A percentile compares a stretch with the other conserved stretches of the same genome.
Conservation (phyloP, 2,329 filamentous ascomycete genomes). For the Claviceps sp. region DNA sequence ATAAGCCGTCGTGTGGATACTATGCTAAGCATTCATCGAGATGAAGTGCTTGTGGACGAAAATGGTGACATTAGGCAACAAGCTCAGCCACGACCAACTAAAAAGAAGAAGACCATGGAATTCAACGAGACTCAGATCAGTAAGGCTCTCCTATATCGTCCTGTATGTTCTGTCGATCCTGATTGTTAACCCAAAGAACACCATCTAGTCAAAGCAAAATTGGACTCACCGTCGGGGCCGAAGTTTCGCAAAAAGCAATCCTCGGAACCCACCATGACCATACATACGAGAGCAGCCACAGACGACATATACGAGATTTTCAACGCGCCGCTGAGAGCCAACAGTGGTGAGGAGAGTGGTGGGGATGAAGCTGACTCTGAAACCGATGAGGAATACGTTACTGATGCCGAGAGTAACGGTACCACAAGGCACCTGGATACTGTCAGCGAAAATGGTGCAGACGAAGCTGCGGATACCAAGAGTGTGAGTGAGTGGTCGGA, state of each 20-base stretch:
- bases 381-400: slow-evolving; percentile 65
- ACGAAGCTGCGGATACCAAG: slow-evolving; percentile 43
- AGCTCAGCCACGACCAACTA: slow-evolving; percentile 33
- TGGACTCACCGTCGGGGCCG: slow-evolving; percentile 76
- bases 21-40: slow-evolving; percentile 31
- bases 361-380: slow-evolving; percentile 55
- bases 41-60: slow-evolving; percentile 39
- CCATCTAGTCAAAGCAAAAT: slow-evolving; percentile 74
- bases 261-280: slow-evolving; percentile 90
- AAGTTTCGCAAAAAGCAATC: slow-evolving; percentile 68
- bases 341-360: slow-evolving; percentile 28
- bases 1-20: slow-evolving; percentile 18
- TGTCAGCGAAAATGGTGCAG: slow-evolving; percentile 25
- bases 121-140: slow-evolving; percentile 86
- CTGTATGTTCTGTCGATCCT: not conserved
- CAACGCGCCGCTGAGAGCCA: slow-evolving; percentile 52
- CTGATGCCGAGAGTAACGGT: slow-evolving; percentile 69
- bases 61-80: slow-evolving; percentile 40
- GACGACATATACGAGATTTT: slow-evolving; percentile 98
- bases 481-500: slow-evolving; percentile 80
- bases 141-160: slow-evolving; percentile 28
- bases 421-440: slow-evolving; percentile 54
- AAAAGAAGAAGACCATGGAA: slow-evolving; percentile 71
- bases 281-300: slow-evolving; percentile 88
- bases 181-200: slow-evolving; percentile 15